phyloP scores from a whole-genome alignment of 257 asterid species.

The Osmanthus fragrans region DNA sequence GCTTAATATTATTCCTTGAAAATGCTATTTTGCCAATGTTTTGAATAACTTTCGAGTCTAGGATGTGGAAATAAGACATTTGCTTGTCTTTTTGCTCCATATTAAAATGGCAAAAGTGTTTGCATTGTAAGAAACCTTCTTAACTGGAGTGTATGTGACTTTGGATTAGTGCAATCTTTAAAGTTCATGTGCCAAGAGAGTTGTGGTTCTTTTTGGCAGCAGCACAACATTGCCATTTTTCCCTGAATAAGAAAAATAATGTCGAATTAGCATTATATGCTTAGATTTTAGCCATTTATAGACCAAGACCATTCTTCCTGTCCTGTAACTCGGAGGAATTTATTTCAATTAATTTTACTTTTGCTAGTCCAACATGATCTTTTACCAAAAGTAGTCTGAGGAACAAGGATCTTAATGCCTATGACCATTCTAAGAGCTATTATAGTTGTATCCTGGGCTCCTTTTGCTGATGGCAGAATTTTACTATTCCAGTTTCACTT shows the following conservation, averaged over 20 bases:
- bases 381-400: constrained; percentile 16
- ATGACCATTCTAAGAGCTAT: not conserved
- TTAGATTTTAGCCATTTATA: constrained; percentile 2
- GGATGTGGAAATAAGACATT: constrained; percentile 6
- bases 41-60: not conserved
- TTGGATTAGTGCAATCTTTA: not conserved
- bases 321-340: not conserved
- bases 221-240: not conserved
- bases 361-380: not conserved
- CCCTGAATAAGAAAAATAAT: not conserved
- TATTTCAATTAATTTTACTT: not conserved
- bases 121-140: constrained; percentile 6
- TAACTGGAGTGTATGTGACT: not conserved
- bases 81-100: not conserved
- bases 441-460: constrained; percentile 8
- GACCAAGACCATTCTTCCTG: not conserved
- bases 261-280: not conserved
- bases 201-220: not conserved
- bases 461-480: constrained; percentile 29
- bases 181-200: constrained; percentile 3
- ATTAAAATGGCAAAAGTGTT: constrained; percentile 12
- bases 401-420: constrained; percentile 13
- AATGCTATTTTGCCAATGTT: constrained; percentile 12
- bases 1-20: constrained; percentile 10
- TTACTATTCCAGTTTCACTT: constrained; percentile 66